Evolutionary conservation across 2,329 filamentous ascomycete genomes (phyloP), one percentile per base, ranked within the genome.

Genomic region (Xylaria sp.): DNA sequence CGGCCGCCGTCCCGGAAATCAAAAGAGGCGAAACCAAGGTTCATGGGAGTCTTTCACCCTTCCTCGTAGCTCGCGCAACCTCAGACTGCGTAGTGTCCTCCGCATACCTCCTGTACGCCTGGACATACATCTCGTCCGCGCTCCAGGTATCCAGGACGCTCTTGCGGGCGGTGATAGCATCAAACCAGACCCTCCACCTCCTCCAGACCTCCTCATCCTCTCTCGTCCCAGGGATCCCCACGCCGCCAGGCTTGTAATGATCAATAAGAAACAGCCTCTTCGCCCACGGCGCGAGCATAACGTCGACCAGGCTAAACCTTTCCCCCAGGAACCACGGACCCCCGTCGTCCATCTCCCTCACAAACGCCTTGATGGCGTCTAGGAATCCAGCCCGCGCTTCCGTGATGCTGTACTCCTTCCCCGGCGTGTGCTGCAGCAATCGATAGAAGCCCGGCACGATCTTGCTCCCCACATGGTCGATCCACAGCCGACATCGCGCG

Each of bases 231-330:
- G 82, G 80, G 23, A 86, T 77, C 0, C 80, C 81, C 2, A 80
- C 66, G 0, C 85, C 84, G 0, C 83, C 83, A 0, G 76, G 71
- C 71, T 93, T 93, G 72, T 89, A 93, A 64, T 91, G 83, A 68
- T 93, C 89, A 67, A 93, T 88, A 5, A 92, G 77, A 79, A 90
- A 93, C 19, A 92, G 72, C 13, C 90, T 80, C 68, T 87, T 83
- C 0, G 87, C 87, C 90, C 90, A 93, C 0, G 90, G 90, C 37
- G 87, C 90, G 3, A 93, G 77, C 64, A 86, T 83, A 23, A 92
- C 79, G 73, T 94, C 91, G 13, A 92, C 85, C 19, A 93, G 75
- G 55, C 83, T 83, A n/a, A 91, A 83, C 38, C 82, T 77, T 1
- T 78, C 73, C 1, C 90, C 90, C 1, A 88, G 72, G 71, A 93